Conservation (phyloP, 106 monocot genomes). For the Chionographis japonica region DNA sequence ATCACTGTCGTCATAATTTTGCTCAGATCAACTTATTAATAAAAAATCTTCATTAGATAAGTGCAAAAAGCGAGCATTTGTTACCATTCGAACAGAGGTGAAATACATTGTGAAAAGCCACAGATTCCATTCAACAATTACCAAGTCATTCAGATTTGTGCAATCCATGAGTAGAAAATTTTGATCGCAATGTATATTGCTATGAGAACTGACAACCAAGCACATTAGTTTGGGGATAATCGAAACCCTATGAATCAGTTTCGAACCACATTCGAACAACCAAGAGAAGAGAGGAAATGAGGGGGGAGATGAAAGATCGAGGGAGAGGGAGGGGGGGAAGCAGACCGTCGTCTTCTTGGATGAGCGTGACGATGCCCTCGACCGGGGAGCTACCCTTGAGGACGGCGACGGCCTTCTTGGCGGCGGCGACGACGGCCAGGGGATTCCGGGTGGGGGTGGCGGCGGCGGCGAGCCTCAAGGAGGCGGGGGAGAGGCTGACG, state of each 20-base stretch:
- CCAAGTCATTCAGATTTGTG: too few species aligned
- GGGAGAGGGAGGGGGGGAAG: background rate
- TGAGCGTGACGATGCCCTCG: constrained; percentile 70
- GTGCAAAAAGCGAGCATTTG: too few species aligned
- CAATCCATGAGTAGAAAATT: too few species aligned
- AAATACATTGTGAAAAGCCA: too few species aligned
- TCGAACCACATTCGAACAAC: background rate
- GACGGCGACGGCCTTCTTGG: constrained; percentile 81
- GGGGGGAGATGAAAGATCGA: background rate
- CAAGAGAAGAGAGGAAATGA: background rate
- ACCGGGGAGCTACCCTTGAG: constrained; percentile 73
- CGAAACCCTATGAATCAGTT: background rate
- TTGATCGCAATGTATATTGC: too few species aligned
- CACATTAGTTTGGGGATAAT: too few species aligned
- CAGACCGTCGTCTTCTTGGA: constrained; percentile 67
- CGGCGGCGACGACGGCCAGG: constrained; percentile 27
- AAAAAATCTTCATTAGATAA: too few species aligned
- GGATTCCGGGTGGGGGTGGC: constrained; percentile 8
- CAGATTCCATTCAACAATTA: too few species aligned
- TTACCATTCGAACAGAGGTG: too few species aligned
- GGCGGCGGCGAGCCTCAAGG: background rate
- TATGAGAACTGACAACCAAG: too few species aligned
- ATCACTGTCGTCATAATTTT: too few species aligned
- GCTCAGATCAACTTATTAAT: too few species aligned
- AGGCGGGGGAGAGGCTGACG: background rate